These are phyloP conservation scores for Elaeis guineensis DNA, from an alignment of 176 grass and related monocot species.

Conservation along the genomic window DNA sequence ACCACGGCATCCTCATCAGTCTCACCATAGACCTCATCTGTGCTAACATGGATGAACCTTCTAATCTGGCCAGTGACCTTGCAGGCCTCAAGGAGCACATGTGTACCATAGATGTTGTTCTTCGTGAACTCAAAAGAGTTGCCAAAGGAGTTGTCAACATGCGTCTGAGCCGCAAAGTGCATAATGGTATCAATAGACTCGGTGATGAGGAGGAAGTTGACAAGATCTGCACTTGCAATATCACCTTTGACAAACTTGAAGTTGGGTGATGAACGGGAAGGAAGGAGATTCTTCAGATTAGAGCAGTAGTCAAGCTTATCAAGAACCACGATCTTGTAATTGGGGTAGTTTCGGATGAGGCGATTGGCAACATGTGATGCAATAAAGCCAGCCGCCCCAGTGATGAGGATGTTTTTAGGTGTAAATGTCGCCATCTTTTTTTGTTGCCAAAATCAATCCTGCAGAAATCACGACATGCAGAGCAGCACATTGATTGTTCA, in stretches of 20 bases:
- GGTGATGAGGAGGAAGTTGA: slow-evolving; percentile 79
- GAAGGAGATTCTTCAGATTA: slow-evolving; percentile 70
- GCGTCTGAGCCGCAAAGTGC: slow-evolving; percentile 84
- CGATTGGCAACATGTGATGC: slow-evolving; percentile 75
- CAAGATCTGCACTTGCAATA: slow-evolving; percentile 77
- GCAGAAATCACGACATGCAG: no score
- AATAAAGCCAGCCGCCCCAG: slow-evolving; percentile 71
- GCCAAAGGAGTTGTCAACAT: slow-evolving; percentile 84
- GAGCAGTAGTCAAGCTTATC: slow-evolving; percentile 96
- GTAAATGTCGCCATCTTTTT: slow-evolving; percentile 35
- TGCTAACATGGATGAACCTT: slow-evolving; percentile 86
- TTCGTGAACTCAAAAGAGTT: slow-evolving; percentile 88
- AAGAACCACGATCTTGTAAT: slow-evolving; percentile 83
- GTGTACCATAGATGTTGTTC: slow-evolving; percentile 83
- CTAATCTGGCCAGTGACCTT: slow-evolving; percentile 74
- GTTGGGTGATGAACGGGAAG: slow-evolving; percentile 48
- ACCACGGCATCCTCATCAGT: slow-evolving; percentile 72
- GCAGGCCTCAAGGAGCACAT: slow-evolving; percentile 82
- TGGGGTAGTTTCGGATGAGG: slow-evolving; percentile 56
- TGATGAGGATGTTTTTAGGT: slow-evolving; percentile 78
- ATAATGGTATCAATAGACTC: slow-evolving; percentile 90
- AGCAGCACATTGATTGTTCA: no score
- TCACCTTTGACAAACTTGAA: slow-evolving; percentile 92
- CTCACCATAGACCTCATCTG: slow-evolving; percentile 88
- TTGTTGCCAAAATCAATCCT: background rate